Evolutionary conservation across 2,329 filamentous ascomycete genomes (phyloP).

Genomic region (Epichloe hybrida): DNA sequence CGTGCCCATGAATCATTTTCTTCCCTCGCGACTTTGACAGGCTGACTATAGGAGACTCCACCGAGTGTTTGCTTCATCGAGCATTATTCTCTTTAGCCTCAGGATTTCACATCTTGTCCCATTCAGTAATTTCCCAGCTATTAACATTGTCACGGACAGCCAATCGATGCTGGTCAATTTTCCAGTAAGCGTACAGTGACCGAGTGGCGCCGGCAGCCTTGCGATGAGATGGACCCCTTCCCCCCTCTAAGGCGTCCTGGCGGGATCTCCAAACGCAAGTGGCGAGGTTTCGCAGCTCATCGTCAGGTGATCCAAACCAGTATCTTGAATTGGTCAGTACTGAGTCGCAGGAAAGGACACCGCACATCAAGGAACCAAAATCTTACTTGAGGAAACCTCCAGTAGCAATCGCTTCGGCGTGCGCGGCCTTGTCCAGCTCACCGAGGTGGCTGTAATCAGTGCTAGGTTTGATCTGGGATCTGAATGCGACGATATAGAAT

Average conservation of each 20-base stretch:
- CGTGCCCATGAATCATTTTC: background rate
- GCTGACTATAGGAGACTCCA: background rate
- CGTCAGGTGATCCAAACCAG: constrained; percentile 72
- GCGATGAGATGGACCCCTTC: constrained; percentile 43
- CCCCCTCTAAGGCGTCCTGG: constrained; percentile 47
- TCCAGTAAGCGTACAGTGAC: constrained; percentile 52
- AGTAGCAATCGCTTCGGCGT: constrained; percentile 64
- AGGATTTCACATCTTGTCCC: constrained; percentile 21
- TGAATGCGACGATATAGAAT: constrained; percentile 80
- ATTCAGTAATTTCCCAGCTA: constrained; percentile 50
- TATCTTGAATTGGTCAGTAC: constrained; percentile 39
- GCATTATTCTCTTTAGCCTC: background rate
- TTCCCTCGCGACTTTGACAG: background rate
- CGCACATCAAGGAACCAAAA: background rate
- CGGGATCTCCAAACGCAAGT: constrained; percentile 58
- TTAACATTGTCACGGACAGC: constrained; percentile 51
- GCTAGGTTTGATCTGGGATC: constrained; percentile 54
- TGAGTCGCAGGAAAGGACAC: background rate
- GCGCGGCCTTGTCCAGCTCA: constrained; percentile 62
- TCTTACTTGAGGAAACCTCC: constrained; percentile 70
- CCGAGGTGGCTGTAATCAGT: constrained; percentile 57
- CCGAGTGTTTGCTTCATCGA: background rate
- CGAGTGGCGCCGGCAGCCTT: constrained; percentile 53
- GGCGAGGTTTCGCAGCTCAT: constrained; percentile 61
- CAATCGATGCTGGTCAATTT: constrained; percentile 57